Base-by-base conservation (phyloP, 2,329 filamentous ascomycete genomes). In the Epichloe aotearoae region DNA sequence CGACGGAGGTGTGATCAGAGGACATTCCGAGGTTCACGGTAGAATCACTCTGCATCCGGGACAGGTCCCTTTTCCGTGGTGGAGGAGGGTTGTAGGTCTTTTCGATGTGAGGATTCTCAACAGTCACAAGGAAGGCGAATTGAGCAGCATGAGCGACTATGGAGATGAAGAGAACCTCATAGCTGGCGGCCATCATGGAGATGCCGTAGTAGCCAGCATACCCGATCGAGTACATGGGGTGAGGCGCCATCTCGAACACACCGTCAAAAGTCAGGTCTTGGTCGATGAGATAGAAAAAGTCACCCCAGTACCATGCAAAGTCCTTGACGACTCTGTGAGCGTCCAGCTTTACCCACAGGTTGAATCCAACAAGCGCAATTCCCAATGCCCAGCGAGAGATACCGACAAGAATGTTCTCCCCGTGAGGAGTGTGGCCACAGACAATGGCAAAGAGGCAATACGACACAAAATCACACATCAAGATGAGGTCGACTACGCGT, bases 261-360 rank as follows among this genome's bases (percentile, higher is more conserved):
- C 93, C 93, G 64, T 98, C 93, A 67, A 98, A 98, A 47, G 90
- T 97, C 65, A 98, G 75, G 64, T 95, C 88, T 70, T 97, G 90
- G 69, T 98, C 93, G 66, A 98, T 88, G 62, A 98, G 83, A 69
- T 89, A 98, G 75, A 97, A 98, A 71, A 97, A 97, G 69, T 98
- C 93, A 54, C 93, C 93, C 93, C 93, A 98, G 70, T 97, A 98
- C 93, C 93, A 98, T 30, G 93, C 93, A 71, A 90, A 98, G 69
- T 98, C 93, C 69, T 97, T 97, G 64, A 98, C 93, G 47, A 98
- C 93, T 54, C 93, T 80, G 68, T 98, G 93, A 19, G 93, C 93
- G 68, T 98, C 93, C 55, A 98, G 76, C 71, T 98, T 98, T 56
- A 98, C 93, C 90, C 93, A 97, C 20, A 97, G 76, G 66, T 97